Evolutionary conservation across 352 stramenopile genomes (phyloP).

Genomic region (Stephanocyclus meneghinianus): DNA sequence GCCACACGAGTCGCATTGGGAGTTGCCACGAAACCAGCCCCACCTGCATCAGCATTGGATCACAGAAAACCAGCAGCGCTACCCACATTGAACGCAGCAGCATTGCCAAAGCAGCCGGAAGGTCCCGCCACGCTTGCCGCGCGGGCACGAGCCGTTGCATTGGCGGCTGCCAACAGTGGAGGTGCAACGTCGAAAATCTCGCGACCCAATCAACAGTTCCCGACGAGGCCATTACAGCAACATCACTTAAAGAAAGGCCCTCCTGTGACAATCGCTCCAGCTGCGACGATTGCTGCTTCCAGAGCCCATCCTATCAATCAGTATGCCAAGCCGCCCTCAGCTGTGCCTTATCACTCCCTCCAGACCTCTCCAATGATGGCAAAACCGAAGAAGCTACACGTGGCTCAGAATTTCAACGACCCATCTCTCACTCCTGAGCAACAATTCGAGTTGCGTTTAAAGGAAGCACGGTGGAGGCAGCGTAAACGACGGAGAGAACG

Average conservation of each 20-base stretch:
- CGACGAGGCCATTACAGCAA: background rate
- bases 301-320: background rate
- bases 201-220: conserved; percentile 19
- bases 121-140: conserved; percentile 38
- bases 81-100: conserved; percentile 3
- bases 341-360: background rate
- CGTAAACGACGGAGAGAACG: conserved; percentile 40
- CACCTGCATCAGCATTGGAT: conserved; percentile 40
- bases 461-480: conserved; percentile 43
- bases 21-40: conserved; percentile 1
- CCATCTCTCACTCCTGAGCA: conserved; percentile 20
- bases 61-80: conserved; percentile 20
- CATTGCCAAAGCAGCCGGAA: conserved; percentile 23
- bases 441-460: conserved; percentile 35
- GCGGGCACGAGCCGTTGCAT: conserved; percentile 15
- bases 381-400: conserved; percentile 40
- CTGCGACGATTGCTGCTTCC: background rate
- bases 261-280: background rate
- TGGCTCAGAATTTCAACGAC: conserved; percentile 36
- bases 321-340: background rate
- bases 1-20: conserved; percentile 36
- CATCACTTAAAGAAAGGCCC: background rate
- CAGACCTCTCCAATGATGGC: background rate
- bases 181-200: conserved; percentile 1
- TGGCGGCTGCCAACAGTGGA: conserved; percentile 4